Conservation (phyloP, 495 filamentous ascomycete genomes). For the Xylaria scruposa region DNA sequence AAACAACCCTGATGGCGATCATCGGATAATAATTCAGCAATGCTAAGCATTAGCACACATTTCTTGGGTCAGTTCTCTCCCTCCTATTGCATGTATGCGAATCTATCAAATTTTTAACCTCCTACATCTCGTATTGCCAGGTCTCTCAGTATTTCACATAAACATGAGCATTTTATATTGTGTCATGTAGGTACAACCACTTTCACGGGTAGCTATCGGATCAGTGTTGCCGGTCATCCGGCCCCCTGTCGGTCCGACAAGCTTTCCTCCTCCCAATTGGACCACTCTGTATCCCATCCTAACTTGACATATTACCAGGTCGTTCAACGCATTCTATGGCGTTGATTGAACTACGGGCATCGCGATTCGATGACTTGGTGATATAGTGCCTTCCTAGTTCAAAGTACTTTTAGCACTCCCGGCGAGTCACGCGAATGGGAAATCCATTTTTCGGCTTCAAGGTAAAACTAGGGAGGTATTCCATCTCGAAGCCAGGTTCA, state of each 20-base stretch:
- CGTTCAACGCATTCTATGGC: background rate
- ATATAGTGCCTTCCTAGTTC: background rate
- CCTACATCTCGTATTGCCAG: background rate
- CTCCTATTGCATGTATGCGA: background rate
- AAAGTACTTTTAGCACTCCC: background rate
- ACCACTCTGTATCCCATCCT: background rate
- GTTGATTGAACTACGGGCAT: background rate
- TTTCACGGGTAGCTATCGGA: background rate
- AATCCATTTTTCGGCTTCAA: slow-evolving; percentile 23
- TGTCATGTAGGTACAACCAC: background rate
- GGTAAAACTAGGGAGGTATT: slow-evolving; percentile 27
- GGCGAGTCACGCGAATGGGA: slow-evolving; percentile 20
- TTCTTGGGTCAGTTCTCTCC: background rate
- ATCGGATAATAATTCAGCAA: background rate
- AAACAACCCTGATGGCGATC: background rate
- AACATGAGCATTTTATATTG: background rate
- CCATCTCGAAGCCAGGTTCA: slow-evolving; percentile 20
- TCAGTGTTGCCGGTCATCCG: background rate
- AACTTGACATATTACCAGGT: background rate
- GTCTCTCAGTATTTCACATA: background rate
- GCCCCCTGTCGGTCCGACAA: background rate
- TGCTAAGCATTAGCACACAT: background rate
- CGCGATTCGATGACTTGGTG: background rate
- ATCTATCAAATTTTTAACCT: background rate
- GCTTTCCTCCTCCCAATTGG: background rate